phyloP scores from a whole-genome alignment of 2,329 filamentous ascomycete species.

The Knufia fluminis region DNA sequence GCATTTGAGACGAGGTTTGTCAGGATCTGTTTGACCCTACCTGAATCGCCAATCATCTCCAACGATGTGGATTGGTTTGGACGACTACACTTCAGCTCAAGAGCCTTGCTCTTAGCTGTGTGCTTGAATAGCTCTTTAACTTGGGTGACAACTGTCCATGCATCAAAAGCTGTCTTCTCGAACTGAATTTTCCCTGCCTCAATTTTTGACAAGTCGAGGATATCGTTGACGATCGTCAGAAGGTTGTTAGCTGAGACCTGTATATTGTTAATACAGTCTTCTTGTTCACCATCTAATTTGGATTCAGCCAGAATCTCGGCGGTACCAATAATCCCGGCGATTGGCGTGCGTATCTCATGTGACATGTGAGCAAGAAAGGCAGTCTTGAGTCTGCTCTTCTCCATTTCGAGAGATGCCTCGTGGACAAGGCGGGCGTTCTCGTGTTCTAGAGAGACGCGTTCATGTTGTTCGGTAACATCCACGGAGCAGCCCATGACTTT shows the following conservation, averaged over 20 bases:
- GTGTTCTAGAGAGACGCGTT: not conserved
- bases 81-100: constrained; percentile 20
- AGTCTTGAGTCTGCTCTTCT: constrained; percentile 34
- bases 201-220: constrained; percentile 58
- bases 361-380: constrained; percentile 56
- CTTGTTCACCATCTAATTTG: constrained; percentile 43
- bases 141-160: constrained; percentile 14
- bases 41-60: constrained; percentile 41
- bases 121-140: constrained; percentile 10
- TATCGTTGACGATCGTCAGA: constrained; percentile 55
- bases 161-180: constrained; percentile 23
- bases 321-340: constrained; percentile 55
- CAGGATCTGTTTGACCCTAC: constrained; percentile 43
- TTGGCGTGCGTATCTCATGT: constrained; percentile 56
- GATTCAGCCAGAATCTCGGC: constrained; percentile 49
- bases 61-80: not conserved
- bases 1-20: constrained; percentile 31
- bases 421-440: not conserved
- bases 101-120: not conserved
- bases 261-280: constrained; percentile 49
- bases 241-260: constrained; percentile 51
- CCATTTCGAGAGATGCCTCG: not conserved
- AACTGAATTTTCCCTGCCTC: constrained; percentile 45
- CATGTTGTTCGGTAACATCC: not conserved
- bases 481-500: constrained; percentile 1